These are phyloP conservation scores for Thraustochytrium aureum DNA, from an alignment of 352 stramenopile species.

Conservation along the genomic window DNA sequence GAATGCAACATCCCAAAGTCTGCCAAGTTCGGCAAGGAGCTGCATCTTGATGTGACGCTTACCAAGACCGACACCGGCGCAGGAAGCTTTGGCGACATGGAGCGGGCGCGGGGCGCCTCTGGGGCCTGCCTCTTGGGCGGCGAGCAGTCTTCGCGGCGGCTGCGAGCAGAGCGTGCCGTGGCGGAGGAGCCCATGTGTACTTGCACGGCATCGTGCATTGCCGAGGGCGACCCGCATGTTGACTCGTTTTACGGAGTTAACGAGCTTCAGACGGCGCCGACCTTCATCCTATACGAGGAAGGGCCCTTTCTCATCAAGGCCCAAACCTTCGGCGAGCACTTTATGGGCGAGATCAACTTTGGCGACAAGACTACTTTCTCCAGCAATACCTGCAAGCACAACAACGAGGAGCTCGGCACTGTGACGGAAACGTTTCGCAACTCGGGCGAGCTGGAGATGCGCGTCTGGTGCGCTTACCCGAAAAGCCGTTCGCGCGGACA, in stretches of 20 bases:
- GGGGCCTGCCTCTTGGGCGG: not conserved
- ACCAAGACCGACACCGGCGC: not conserved
- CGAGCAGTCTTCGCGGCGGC: not conserved
- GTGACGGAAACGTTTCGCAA: not conserved
- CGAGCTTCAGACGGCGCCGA: not conserved
- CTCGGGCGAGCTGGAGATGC: too few relatives aligned
- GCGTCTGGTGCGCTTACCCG: not conserved
- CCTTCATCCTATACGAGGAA: not conserved
- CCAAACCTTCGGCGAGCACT: not conserved
- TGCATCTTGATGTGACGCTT: not conserved
- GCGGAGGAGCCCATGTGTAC: not conserved
- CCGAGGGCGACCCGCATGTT: not conserved
- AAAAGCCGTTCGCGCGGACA: not conserved
- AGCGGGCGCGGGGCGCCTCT: not conserved
- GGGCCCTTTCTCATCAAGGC: not conserved
- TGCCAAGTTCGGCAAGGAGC: not conserved
- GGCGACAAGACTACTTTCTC: not conserved
- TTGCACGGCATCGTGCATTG: not conserved
- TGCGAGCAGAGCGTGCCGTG: not conserved
- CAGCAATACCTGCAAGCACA: not conserved
- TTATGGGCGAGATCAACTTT: not conserved
- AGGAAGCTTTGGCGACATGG: not conserved
- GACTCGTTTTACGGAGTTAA: not conserved
- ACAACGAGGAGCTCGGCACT: not conserved
- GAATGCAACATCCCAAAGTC: not conserved